Evolutionary conservation across 1,284 basidiomycete species (phyloP), one percentile per base, ranked within the genome.

Genomic region (Inonotus hispidus): DNA sequence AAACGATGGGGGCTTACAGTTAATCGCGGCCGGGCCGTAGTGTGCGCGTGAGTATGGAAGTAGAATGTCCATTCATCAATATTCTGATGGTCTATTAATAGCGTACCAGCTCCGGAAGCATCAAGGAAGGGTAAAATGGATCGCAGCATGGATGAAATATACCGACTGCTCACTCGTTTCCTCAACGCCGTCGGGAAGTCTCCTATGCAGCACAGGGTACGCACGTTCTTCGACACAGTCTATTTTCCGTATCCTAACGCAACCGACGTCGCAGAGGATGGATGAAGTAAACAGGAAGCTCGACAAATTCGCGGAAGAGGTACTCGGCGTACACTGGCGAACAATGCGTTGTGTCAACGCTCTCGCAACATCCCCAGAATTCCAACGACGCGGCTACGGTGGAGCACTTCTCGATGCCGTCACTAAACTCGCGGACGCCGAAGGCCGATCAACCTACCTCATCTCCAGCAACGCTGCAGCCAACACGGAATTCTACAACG

Each of bases 401-500:
- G 58, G 63, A 27, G 59, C 64, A 13, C 29, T 66, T 7, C 41
- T 66, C 8, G 58, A 60, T 29, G 53, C 35, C 14, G 47, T 66
- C 29, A 63, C 58, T 1, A 35, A 45, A 13, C 37, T 63, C 58
- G 66, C 66, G 13, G 68, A 68, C 39, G 62, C 53, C 11, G 63
- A 68, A 45, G 58, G 64, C 23, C 58, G 65, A 11, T 62, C 66
- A 19, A 63, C 66, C 1, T 65, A 58, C 38, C 63, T 68, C 19
- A 27, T 59, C 21, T 68, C 67, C 13, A 67, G 67, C 39, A 67
- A 68, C 46, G 35, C 59, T 14, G 41, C 41, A 43, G 23, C 25
- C 3, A 69, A 69, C 53, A 66, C 64, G 2, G 62, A 54, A 21
- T 68, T 69, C 57, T 69, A 68, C 56, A 65, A 67, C 58, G 59